These are phyloP conservation scores for Durusdinium trenchii DNA, from an alignment of 73 alveolate genomes.

Conservation along the genomic window DNA sequence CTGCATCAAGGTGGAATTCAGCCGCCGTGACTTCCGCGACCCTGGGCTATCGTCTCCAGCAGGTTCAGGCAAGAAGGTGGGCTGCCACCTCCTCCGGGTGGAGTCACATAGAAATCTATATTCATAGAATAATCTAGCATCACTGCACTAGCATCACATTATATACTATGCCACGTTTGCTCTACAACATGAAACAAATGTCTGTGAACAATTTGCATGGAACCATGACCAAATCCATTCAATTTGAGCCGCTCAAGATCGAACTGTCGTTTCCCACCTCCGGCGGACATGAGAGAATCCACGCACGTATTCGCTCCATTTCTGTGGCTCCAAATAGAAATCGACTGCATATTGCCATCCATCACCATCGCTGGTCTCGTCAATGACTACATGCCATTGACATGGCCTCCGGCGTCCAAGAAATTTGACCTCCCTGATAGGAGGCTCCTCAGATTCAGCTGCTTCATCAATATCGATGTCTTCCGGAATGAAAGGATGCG, in stretches of 20 bases:
- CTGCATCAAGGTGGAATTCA: conserved; percentile 65
- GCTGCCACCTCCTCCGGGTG: conserved; percentile 92
- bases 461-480: conserved; percentile 73
- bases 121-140: too few species aligned
- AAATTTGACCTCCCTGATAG: conserved; percentile 68
- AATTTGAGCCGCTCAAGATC: too few species aligned
- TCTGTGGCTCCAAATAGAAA: conserved; percentile 61
- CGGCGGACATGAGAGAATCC: conserved; percentile 94
- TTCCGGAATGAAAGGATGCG: conserved; percentile 84
- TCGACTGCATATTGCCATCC: conserved; percentile 91
- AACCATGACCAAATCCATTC: too few species aligned
- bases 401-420: conserved; percentile 50
- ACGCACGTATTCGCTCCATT: conserved; percentile 47
- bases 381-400: conserved; percentile 76
- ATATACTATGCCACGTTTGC: too few species aligned
- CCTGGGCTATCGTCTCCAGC: not conserved
- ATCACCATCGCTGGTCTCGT: conserved; percentile 41
- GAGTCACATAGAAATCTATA: too few species aligned
- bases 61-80: conserved; percentile 48
- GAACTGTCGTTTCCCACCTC: too few species aligned
- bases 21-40: not conserved
- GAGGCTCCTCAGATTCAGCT: conserved; percentile 75
- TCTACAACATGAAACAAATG: too few species aligned
- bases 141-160: too few species aligned
- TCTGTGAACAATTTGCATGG: too few species aligned